These are phyloP conservation scores for Diaporthe humulicola DNA, from an alignment of 2,329 filamentous ascomycete genomes.

Conservation along the genomic window DNA sequence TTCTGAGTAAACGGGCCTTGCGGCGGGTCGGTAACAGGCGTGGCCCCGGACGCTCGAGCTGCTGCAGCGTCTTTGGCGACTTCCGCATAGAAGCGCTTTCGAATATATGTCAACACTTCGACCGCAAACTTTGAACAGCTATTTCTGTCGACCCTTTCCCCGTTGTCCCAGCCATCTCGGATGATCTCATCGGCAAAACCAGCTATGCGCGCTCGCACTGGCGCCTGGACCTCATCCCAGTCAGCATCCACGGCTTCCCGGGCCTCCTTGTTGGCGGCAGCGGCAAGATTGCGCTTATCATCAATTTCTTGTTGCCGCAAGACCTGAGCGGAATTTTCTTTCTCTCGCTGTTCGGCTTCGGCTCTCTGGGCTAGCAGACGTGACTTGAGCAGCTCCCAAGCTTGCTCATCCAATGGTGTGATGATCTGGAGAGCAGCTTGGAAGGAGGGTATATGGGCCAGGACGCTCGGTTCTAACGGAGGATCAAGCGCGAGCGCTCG, in stretches of 20 bases:
- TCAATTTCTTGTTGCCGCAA: slow-evolving; percentile 38
- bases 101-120: slow-evolving; percentile 77
- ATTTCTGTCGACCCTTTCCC: slow-evolving; percentile 72
- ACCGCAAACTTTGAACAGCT: slow-evolving; percentile 78
- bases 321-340: slow-evolving; percentile 50
- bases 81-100: slow-evolving; percentile 75
- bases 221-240: slow-evolving; percentile 79
- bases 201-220: slow-evolving; percentile 74
- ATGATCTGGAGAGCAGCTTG: slow-evolving; percentile 79
- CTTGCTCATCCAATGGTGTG: slow-evolving; percentile 74
- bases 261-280: slow-evolving; percentile 57
- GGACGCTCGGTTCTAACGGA: slow-evolving; percentile 71
- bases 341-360: slow-evolving; percentile 72
- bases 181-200: slow-evolving; percentile 80
- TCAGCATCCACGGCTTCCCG: slow-evolving; percentile 75
- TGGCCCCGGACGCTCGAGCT: slow-evolving; percentile 59
- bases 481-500: slow-evolving; percentile 76
- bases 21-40: slow-evolving; percentile 61
- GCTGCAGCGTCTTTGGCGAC: slow-evolving; percentile 66
- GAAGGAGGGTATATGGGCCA: slow-evolving; percentile 80
- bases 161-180: slow-evolving; percentile 73
- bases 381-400: slow-evolving; percentile 78
- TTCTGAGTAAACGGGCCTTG: slow-evolving; percentile 70
- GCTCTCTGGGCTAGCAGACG: slow-evolving; percentile 75
- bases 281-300: slow-evolving; percentile 41